Conservation (phyloP, 495 filamentous ascomycete species). For the Corynascus novoguineensis region DNA sequence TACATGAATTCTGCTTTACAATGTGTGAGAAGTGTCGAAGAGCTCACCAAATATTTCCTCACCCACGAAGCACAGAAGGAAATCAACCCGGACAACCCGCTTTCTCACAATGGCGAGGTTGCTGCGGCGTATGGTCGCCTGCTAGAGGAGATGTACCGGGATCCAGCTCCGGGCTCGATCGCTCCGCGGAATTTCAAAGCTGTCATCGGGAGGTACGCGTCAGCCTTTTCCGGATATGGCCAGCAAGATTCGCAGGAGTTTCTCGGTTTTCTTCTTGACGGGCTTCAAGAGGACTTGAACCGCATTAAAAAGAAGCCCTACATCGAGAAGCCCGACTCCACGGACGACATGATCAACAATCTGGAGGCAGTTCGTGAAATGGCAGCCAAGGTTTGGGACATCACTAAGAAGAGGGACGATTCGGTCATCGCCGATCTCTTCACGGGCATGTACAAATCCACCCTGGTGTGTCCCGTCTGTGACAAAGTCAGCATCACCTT, state of each 20-base stretch:
- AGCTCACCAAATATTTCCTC: slow-evolving; percentile 87
- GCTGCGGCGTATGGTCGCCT: slow-evolving; percentile 73
- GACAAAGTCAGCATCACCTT: slow-evolving; percentile 97
- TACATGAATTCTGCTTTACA: slow-evolving; percentile 98
- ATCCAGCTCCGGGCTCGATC: slow-evolving; percentile 55
- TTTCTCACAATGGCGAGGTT: slow-evolving; percentile 76
- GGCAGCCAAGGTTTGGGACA: slow-evolving; percentile 80
- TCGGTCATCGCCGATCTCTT: slow-evolving; percentile 93
- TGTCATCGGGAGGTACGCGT: slow-evolving; percentile 69
- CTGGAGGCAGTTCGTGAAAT: slow-evolving; percentile 70
- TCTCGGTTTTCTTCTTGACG: slow-evolving; percentile 91
- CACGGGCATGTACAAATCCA: slow-evolving; percentile 96
- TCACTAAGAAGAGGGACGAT: slow-evolving; percentile 88
- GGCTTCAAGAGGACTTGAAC: slow-evolving; percentile 90
- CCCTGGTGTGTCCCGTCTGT: slow-evolving; percentile 82
- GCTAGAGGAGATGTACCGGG: slow-evolving; percentile 65
- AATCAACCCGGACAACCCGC: slow-evolving; percentile 74
- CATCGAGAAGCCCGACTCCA: slow-evolving; percentile 95
- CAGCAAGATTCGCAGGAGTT: slow-evolving; percentile 99
- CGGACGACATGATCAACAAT: slow-evolving; percentile 89
- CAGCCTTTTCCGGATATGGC: slow-evolving; percentile 86
- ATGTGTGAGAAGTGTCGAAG: slow-evolving; percentile 84
- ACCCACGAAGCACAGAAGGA: slow-evolving; percentile 66
- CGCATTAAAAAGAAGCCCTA: slow-evolving; percentile 93
- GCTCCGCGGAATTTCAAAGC: slow-evolving; percentile 73